These are phyloP conservation scores for Rhodomyrtus psidioides DNA, from an alignment of 441 rosid species.

Conservation along the genomic window DNA sequence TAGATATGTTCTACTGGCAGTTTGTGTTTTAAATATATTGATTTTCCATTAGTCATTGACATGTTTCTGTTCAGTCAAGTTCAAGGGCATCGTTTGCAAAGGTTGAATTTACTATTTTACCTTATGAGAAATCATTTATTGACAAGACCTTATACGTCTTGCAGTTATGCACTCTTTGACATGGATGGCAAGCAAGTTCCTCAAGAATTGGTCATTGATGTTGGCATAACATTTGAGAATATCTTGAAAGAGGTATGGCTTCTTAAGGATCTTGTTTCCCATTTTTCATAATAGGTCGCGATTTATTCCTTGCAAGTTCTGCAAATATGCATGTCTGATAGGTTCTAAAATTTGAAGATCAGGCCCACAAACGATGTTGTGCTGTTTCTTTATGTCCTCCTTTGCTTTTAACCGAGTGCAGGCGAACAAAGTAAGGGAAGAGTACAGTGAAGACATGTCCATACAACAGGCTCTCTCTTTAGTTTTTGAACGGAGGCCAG, in stretches of 20 bases:
- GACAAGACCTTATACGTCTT: background rate
- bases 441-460: constrained; percentile 68
- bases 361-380: background rate
- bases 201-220: constrained; percentile 68
- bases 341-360: background rate
- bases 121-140: background rate
- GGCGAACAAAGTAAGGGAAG: constrained; percentile 71
- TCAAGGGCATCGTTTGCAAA: background rate
- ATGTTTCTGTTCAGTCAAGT: background rate
- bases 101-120: background rate
- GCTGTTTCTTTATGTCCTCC: background rate
- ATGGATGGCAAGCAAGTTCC: constrained; percentile 87
- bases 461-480: constrained; percentile 58
- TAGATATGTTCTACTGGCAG: background rate
- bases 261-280: background rate
- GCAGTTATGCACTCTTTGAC: constrained; percentile 86
- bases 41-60: background rate
- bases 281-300: background rate
- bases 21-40: background rate
- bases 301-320: background rate
- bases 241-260: constrained; percentile 66
- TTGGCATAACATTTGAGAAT: constrained; percentile 72
- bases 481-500: constrained; percentile 73
- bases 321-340: background rate
- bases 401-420: constrained; percentile 25